A percentile compares a stretch with the other conserved stretches of the same genome.
Conservation (phyloP, 495 filamentous ascomycete species). For the Penicillium arizonense region DNA sequence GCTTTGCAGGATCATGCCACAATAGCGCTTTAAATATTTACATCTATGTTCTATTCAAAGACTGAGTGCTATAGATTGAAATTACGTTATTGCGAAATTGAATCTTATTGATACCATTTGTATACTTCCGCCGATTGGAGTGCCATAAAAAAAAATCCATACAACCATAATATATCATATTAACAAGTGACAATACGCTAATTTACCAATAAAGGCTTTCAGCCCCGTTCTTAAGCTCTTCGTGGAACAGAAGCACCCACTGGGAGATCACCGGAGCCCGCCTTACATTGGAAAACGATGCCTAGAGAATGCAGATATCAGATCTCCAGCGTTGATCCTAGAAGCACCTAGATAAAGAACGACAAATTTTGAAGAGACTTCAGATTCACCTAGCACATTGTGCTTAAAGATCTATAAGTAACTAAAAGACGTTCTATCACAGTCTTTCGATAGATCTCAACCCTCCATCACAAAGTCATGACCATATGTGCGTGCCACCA, state of each 20-base stretch:
- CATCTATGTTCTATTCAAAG: no score
- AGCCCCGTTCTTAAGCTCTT: not conserved
- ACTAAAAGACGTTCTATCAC: not conserved
- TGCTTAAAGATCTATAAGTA: not conserved
- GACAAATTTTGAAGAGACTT: not conserved
- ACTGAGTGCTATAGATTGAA: no score
- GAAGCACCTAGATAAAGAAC: not conserved
- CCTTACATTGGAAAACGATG: not conserved
- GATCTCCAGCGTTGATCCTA: not conserved
- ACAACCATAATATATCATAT: no score
- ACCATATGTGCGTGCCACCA: not conserved
- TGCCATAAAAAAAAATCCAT: not conserved
- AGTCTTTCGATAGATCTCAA: no score
- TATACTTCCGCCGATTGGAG: no score
- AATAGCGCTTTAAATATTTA: no score
- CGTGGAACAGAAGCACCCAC: conserved; percentile 18
- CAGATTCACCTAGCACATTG: not conserved
- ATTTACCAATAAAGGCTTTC: conserved; percentile 5
- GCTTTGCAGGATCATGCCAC: no score
- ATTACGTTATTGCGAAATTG: no score
- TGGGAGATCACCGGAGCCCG: conserved; percentile 13
- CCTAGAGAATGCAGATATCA: not conserved
- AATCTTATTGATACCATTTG: no score
- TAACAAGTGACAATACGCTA: not conserved
- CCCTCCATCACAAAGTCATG: not conserved